phyloP scores from a whole-genome alignment of 352 stramenopile species.

The Halophytophthora polymorphica region DNA sequence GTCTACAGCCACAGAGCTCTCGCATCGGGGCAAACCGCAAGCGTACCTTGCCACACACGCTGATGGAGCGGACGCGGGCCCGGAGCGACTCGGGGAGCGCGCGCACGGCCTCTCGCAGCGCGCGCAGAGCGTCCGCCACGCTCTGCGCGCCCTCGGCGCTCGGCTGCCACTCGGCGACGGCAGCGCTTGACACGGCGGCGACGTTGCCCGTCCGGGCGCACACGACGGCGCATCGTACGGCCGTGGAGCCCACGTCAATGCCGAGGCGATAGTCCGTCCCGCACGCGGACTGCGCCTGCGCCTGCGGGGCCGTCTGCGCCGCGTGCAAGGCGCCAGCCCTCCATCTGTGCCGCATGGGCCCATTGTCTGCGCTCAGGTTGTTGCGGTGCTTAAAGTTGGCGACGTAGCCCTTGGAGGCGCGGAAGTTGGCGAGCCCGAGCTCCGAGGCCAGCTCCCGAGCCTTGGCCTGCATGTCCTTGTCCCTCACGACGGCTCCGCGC shows the following conservation, averaged over 20 bases:
- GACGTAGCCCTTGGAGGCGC: constrained; percentile 31
- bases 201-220: constrained; percentile 69
- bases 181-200: constrained; percentile 47
- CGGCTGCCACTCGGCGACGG: constrained; percentile 12
- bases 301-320: neutral
- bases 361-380: constrained; percentile 9
- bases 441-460: constrained; percentile 15
- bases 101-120: constrained; percentile 25
- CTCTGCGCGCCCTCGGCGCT: constrained; percentile 27
- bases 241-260: constrained; percentile 76
- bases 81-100: constrained; percentile 21
- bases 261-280: constrained; percentile 64
- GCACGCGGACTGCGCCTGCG: constrained; percentile 8
- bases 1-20: too few species aligned
- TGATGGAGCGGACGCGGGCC: constrained; percentile 29
- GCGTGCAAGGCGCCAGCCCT: too few species aligned
- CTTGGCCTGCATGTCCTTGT: constrained; percentile 27
- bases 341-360: too few species aligned
- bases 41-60: constrained; percentile 47
- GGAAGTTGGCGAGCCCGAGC: constrained; percentile 17
- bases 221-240: constrained; percentile 70
- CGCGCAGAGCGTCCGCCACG: constrained; percentile 34
- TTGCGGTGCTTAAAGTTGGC: constrained; percentile 28
- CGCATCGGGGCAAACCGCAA: too few species aligned
- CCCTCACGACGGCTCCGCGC: constrained; percentile 9